phyloP scores from a whole-genome alignment of 768 basidiomycete genomes.

The Podaxis pistillaris region DNA sequence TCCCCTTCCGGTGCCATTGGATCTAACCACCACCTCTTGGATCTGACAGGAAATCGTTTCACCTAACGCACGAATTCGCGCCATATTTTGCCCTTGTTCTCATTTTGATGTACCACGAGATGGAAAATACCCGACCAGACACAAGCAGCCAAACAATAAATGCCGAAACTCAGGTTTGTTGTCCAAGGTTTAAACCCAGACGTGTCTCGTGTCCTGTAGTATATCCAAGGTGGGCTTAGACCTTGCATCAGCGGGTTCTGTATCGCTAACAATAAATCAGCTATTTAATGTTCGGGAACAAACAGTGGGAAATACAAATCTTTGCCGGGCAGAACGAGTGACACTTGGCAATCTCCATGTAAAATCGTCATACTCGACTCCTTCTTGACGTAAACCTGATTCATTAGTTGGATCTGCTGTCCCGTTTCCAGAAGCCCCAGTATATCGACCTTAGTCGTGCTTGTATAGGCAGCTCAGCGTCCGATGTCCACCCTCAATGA shows the following conservation, averaged over 20 bases:
- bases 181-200: constrained; percentile 7
- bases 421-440: neutral
- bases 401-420: neutral
- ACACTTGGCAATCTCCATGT: neutral
- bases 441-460: neutral
- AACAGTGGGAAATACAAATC: neutral
- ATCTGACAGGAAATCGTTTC: neutral
- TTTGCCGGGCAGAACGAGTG: neutral
- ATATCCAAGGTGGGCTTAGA: neutral
- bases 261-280: neutral
- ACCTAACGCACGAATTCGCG: neutral
- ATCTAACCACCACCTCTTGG: neutral
- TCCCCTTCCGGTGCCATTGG: neutral
- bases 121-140: neutral
- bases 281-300: neutral
- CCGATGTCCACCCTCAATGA: neutral
- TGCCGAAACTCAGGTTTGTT: neutral
- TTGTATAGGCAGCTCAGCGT: neutral
- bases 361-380: neutral
- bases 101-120: neutral
- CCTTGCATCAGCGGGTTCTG: neutral
- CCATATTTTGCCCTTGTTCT: neutral
- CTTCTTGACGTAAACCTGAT: neutral
- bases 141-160: neutral
- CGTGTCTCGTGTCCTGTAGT: neutral